Evolutionary conservation across 768 basidiomycete species (phyloP).

Genomic region (Lactifluus echinatus): DNA sequence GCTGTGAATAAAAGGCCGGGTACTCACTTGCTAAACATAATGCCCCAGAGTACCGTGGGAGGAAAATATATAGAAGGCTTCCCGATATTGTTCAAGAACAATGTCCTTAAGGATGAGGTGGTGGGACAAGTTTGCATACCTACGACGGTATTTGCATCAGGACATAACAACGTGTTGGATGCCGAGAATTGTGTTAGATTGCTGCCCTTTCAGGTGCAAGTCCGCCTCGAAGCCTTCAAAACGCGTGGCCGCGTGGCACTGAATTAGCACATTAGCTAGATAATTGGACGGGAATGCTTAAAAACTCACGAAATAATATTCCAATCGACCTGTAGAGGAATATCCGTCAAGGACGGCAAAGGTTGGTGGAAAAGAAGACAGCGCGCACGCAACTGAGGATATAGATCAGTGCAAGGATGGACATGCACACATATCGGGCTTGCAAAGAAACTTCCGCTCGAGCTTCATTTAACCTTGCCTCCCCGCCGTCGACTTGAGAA

Average conservation of each 20-base stretch:
- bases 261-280: not conserved
- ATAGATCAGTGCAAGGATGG: slow-evolving; percentile 38
- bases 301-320: slow-evolving; percentile 55
- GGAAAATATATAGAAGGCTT: slow-evolving; percentile 64
- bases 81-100: slow-evolving; percentile 55
- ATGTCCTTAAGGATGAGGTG: not conserved
- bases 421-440: slow-evolving; percentile 24
- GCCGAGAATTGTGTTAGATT: slow-evolving; percentile 61
- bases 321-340: slow-evolving; percentile 46
- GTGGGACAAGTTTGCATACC: slow-evolving; percentile 23
- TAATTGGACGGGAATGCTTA: not conserved
- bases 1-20: not conserved
- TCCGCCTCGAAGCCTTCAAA: slow-evolving; percentile 65
- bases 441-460: no score
- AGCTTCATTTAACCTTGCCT: no score
- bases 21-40: slow-evolving; percentile 34
- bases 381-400: slow-evolving; percentile 38
- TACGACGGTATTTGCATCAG: slow-evolving; percentile 75
- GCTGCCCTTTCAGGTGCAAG: slow-evolving; percentile 47
- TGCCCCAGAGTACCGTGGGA: slow-evolving; percentile 62
- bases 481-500: no score
- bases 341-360: not conserved
- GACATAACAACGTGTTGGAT: slow-evolving; percentile 63
- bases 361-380: not conserved
- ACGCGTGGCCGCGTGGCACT: slow-evolving; percentile 73